Base-by-base conservation (phyloP, 352 stramenopile species). In the Pythium dissimile region DNA sequence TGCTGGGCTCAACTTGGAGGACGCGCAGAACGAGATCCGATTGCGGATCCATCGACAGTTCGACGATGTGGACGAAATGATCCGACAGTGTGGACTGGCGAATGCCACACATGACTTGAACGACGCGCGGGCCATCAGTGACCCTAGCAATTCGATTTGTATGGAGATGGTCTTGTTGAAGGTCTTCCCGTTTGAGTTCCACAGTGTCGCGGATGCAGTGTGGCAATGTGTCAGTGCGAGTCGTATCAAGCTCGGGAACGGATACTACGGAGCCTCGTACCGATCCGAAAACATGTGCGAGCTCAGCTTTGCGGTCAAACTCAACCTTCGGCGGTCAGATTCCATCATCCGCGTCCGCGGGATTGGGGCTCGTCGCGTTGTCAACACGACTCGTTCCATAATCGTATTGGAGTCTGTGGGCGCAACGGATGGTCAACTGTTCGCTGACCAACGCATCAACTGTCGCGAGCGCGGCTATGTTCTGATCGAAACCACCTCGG, bases 381-480 rank as follows among this genome's bases (percentile, higher is more conserved):
- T 26, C 2, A 23, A 38, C 9, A 3, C 23, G 3, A 11, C 24
- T 9, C 49, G 24, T 3, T 46, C 24, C 15, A 4, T 52, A 2
- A 41, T 53, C 5, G 53, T 53, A 20, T 46, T 52, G 9, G 42
- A 61, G 24, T 38, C 42, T 0, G 27, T 18, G 1, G 43, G 42
- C 8, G 1, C 26, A 3, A 37, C 32, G 2, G 15, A 53, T 30
- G 41, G 53, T 9, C 26, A 15, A 6, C 31, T 38, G 8, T 54
- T 53, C 18, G 18, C 20, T 12, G 30, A 32, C 2, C 3, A 46
- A 30, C 13, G 24, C 32, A 39, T 53, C 16, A 13, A 3, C 4
- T 53, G 16, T 45, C 30, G 32, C 32, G 53, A 61, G 15, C 53
- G 28, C 20, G 53, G 53, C 2, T 53, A 61, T 24, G n/a, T 47